Percentiles rank a stretch among this genome's conserved stretches.
These are phyloP conservation scores for Pichia inconspicua DNA, from an alignment of 1,139 yeast species.

Conservation along the genomic window DNA sequence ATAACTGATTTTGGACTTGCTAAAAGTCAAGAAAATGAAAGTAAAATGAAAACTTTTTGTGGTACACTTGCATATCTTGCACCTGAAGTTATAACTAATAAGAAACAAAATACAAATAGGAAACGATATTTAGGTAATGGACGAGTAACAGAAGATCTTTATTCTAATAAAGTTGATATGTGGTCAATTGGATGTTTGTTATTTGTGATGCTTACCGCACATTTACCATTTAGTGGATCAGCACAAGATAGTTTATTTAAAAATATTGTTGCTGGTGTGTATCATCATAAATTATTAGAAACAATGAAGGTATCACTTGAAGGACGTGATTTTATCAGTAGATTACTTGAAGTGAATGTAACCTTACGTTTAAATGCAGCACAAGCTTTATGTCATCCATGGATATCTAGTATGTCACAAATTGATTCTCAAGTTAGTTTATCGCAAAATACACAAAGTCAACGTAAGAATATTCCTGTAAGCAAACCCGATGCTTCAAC, in stretches of 20 bases:
- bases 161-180: constrained; percentile 85
- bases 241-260: constrained; percentile 80
- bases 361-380: constrained; percentile 59
- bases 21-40: constrained; percentile 65
- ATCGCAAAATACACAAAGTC: constrained; percentile 43
- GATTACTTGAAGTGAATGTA: constrained; percentile 71
- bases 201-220: constrained; percentile 84
- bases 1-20: constrained; percentile 88
- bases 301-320: constrained; percentile 56
- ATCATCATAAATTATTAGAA: constrained; percentile 69
- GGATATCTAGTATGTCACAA: constrained; percentile 41
- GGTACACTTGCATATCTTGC: constrained; percentile 87
- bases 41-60: constrained; percentile 69
- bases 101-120: constrained; percentile 28
- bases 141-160: constrained; percentile 35
- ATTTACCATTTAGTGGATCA: constrained; percentile 86
- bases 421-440: constrained; percentile 43
- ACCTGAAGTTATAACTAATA: constrained; percentile 84
- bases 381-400: constrained; percentile 65
- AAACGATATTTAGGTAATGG: constrained; percentile 28
- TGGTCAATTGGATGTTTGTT: constrained; percentile 94
- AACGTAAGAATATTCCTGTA: neutral
- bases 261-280: constrained; percentile 69
- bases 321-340: constrained; percentile 62
- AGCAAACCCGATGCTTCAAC: neutral